phyloP scores from a whole-genome alignment of 1,139 yeast species.

The Candida tetrigidarum region DNA sequence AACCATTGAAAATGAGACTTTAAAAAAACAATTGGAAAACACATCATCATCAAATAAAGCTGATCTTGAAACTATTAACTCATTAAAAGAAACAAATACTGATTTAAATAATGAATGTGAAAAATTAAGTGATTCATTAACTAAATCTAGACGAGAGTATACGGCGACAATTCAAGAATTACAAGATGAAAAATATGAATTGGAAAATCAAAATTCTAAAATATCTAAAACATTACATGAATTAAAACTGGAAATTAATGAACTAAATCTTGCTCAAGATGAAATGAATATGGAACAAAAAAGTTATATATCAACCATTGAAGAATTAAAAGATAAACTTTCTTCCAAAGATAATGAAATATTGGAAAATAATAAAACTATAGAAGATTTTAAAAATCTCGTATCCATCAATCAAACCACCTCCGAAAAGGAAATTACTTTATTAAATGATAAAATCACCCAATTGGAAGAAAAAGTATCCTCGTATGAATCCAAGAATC shows the following conservation, averaged over 20 bases:
- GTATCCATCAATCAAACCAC: slow-evolving; percentile 14
- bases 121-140: slow-evolving; percentile 54
- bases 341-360: slow-evolving; percentile 27
- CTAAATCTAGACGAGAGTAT: slow-evolving; percentile 47
- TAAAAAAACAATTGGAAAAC: slow-evolving; percentile 18
- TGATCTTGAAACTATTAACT: slow-evolving; percentile 26
- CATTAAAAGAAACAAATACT: slow-evolving; percentile 45
- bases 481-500: slow-evolving; percentile 10
- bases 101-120: slow-evolving; percentile 72
- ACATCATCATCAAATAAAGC: slow-evolving; percentile 22
- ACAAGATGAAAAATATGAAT: slow-evolving; percentile 50
- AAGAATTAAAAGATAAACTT: slow-evolving; percentile 48
- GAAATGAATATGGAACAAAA: slow-evolving; percentile 52
- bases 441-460: slow-evolving; percentile 22
- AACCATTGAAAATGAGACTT: slow-evolving; percentile 33
- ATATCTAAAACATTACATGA: slow-evolving; percentile 43
- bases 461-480: slow-evolving; percentile 10
- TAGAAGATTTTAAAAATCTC: slow-evolving; percentile 15
- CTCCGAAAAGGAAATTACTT: slow-evolving; percentile 12
- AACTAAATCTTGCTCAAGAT: slow-evolving; percentile 47
- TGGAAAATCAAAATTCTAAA: slow-evolving; percentile 42
- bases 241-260: slow-evolving; percentile 46
- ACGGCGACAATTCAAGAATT: slow-evolving; percentile 46
- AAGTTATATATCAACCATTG: slow-evolving; percentile 44
- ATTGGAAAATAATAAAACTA: slow-evolving; percentile 15